phyloP scores from a whole-genome alignment of 106 monocot species.

The Allium fistulosum region DNA sequence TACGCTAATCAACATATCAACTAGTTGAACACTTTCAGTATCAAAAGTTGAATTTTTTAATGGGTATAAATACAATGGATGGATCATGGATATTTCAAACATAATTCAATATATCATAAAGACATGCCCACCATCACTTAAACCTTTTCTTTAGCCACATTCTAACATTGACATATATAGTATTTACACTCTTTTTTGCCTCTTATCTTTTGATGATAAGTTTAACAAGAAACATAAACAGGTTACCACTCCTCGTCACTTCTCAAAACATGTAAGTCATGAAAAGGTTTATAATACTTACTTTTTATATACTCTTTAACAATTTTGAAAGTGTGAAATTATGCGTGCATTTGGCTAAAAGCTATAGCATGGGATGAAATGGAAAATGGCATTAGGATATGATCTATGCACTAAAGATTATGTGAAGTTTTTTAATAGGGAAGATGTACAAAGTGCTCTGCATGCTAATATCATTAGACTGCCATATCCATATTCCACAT shows the following conservation, averaged over 20 bases:
- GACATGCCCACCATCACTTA: conserved; percentile 40
- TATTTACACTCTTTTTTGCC: conserved; percentile 84
- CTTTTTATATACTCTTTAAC: not conserved
- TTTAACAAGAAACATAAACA: conserved; percentile 1
- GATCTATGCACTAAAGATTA: conserved; percentile 81
- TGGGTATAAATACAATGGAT: no score
- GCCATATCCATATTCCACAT: conserved; percentile 56
- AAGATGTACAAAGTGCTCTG: conserved; percentile 73
- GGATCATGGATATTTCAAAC: no score
- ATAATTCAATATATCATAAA: conserved; percentile 1
- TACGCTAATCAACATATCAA: no score
- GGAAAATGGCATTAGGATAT: conserved; percentile 41
- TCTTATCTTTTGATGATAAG: conserved; percentile 19
- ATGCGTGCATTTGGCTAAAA: conserved; percentile 2
- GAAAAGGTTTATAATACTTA: not conserved
- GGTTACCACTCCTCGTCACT: conserved; percentile 4
- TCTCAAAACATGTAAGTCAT: not conserved
- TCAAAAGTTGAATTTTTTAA: no score
- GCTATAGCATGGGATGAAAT: conserved; percentile 25
- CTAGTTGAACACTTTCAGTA: no score
- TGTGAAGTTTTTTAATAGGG: conserved; percentile 65
- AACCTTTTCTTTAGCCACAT: conserved; percentile 40
- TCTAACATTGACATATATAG: conserved; percentile 83
- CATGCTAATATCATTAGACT: conserved; percentile 72
- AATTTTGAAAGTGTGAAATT: not conserved